Evolutionary conservation across 208 protist genomes (phyloP), one percentile per base, ranked within the genome.

Genomic region (Leptomonas pyrrhocoris): DNA sequence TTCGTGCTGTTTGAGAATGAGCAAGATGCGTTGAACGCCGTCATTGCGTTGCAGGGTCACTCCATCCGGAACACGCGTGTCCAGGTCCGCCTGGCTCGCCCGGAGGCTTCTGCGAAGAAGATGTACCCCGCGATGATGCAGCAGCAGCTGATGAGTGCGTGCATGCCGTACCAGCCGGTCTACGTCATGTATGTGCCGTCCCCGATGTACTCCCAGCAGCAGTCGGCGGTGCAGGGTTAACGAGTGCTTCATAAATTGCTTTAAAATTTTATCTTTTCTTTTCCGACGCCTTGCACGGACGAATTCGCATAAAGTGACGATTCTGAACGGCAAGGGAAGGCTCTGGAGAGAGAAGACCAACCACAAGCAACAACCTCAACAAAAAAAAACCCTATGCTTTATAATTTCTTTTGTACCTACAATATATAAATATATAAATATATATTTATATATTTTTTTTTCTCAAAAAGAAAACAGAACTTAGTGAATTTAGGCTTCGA

Each of bases 1-100:
- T 96, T 96, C 72, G 88, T 96, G 23, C 69, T 94, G 19, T 96
- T 87, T 49, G 83, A 89, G 43, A 79, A 80, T 19, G 88, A 88
- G 30, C 75, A 86, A 64, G 77, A 90, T 45, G 73, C 79, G 23
- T 38, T 70, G 31, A 88, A 85, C 43, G 86, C 88, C 0, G 88
- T 85, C 50, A 77, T 87, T 48, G 91, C 80, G 23, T 79, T 96
- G 34, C 77, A 90, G 54, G 83, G 91, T 15, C 77, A 84, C 71
- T 65, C 76, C 1, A 74, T 96, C 38, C 74, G 69, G 40, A 77
- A 79, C 57, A 91, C 83, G n/a, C 75, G 82, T 27, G 88, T 96
- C 19, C 91, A 96, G 74, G 91, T 96, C 27, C 88, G 91, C 38
- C 78, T 93, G 53, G 87, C 90, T 42, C 81, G 85, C 31, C 87